These are phyloP conservation scores for Ophiostoma himal-ulmi DNA, from an alignment of 2,329 filamentous ascomycete species.

Conservation along the genomic window DNA sequence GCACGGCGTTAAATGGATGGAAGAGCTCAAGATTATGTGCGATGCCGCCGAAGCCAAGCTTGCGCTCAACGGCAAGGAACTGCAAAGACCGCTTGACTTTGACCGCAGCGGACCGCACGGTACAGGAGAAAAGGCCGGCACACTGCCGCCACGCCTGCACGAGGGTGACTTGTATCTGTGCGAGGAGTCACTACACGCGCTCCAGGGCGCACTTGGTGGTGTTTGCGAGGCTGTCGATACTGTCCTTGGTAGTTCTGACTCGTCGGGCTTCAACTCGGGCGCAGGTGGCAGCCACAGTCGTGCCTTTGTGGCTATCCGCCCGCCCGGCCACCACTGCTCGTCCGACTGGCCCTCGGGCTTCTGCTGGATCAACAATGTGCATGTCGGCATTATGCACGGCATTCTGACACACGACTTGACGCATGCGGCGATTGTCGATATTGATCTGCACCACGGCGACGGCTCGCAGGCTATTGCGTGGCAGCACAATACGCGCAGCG, in stretches of 20 bases:
- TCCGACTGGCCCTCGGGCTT: slow-evolving; percentile 86
- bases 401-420: slow-evolving; percentile 78
- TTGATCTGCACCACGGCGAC: slow-evolving; percentile 87
- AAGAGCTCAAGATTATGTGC: slow-evolving; percentile 81
- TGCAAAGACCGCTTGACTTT: slow-evolving; percentile 59
- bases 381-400: slow-evolving; percentile 90
- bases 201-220: slow-evolving; percentile 86
- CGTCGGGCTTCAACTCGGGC: slow-evolving; percentile 30
- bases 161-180: slow-evolving; percentile 90
- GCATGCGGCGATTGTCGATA: slow-evolving; percentile 89
- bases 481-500: slow-evolving; percentile 61
- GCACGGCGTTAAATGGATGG: slow-evolving; percentile 90
- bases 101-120: slow-evolving; percentile 34
- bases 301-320: slow-evolving; percentile 87
- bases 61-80: slow-evolving; percentile 69
- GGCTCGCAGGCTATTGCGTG: slow-evolving; percentile 94
- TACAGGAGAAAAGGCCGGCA: background rate
- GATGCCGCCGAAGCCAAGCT: slow-evolving; percentile 71
- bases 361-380: slow-evolving; percentile 98
- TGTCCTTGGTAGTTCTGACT: slow-evolving; percentile 53
- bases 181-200: slow-evolving; percentile 74
- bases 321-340: slow-evolving; percentile 93
- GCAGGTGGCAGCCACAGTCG: slow-evolving; percentile 43
- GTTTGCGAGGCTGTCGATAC: slow-evolving; percentile 89
- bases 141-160: slow-evolving; percentile 35